A percentile compares a stretch with the other conserved stretches of the same genome.
phyloP scores from a whole-genome alignment of 306 rosid species.

The Mimosa bimucronata region DNA sequence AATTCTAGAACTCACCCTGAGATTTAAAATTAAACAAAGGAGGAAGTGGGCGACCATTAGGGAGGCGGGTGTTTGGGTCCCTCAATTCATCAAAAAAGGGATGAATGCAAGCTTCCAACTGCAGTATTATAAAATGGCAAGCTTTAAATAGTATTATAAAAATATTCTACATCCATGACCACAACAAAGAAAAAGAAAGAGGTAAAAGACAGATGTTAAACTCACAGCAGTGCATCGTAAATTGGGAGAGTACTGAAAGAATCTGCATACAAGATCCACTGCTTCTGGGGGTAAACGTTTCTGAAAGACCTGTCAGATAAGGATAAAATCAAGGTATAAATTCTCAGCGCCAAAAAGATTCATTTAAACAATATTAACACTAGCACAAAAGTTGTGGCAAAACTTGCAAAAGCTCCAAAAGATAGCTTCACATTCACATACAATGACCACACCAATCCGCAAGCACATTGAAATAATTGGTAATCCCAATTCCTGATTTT shows the following conservation, averaged over 20 bases:
- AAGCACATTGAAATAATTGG: background rate
- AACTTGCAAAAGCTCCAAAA: constrained; percentile 24
- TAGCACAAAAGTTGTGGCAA: background rate
- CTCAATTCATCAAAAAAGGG: constrained; percentile 97
- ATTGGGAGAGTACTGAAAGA: constrained; percentile 98
- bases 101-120: constrained; percentile 99
- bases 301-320: constrained; percentile 80
- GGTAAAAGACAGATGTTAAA: constrained; percentile 24
- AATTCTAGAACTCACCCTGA: constrained; percentile 61
- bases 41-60: constrained; percentile 98
- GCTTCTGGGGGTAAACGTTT: constrained; percentile 99
- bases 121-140: constrained; percentile 35
- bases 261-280: constrained; percentile 97
- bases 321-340: constrained; percentile 27
- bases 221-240: constrained; percentile 98
- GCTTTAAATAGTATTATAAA: constrained; percentile 24
- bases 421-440: constrained; percentile 12
- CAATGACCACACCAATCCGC: constrained; percentile 11
- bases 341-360: constrained; percentile 31
- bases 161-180: constrained; percentile 1
- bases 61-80: constrained; percentile 94
- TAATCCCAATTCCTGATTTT: constrained; percentile 8
- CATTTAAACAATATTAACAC: constrained; percentile 2
- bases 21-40: constrained; percentile 93
- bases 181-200: background rate